phyloP scores from a whole-genome alignment of 805 yeast genomes.

The Hanseniaspora hatyaiensis region DNA sequence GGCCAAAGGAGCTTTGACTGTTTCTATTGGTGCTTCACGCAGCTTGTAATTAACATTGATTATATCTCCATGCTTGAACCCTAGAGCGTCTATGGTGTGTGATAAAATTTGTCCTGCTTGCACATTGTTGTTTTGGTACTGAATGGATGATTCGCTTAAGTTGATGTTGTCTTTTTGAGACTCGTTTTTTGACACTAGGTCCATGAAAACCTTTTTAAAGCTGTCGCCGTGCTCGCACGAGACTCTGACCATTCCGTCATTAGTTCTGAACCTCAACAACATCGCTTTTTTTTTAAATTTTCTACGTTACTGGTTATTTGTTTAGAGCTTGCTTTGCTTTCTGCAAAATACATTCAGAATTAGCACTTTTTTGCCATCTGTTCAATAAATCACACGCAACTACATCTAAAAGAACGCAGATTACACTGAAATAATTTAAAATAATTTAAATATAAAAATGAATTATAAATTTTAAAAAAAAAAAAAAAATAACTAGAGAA shows the following conservation, averaged over 20 bases:
- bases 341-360: neutral
- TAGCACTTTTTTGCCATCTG: neutral
- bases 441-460: no score
- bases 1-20: slow-evolving; percentile 6
- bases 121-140: neutral
- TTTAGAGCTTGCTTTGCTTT: neutral
- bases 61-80: slow-evolving; percentile 52
- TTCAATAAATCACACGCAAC: no score
- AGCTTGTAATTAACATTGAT: slow-evolving; percentile 34
- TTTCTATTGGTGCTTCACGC: slow-evolving; percentile 16
- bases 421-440: no score
- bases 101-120: slow-evolving; percentile 19
- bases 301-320: neutral
- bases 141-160: neutral
- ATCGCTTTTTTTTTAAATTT: slow-evolving; percentile 16
- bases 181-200: slow-evolving; percentile 24
- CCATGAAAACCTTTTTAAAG: slow-evolving; percentile 37
- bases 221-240: slow-evolving; percentile 36
- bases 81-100: slow-evolving; percentile 33
- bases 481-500: no score
- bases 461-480: no score
- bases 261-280: slow-evolving; percentile 73
- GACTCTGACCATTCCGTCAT: slow-evolving; percentile 71
- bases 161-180: neutral
- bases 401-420: no score